phyloP scores from a whole-genome alignment of 768 basidiomycete species.

The Crucibulum laeve region DNA sequence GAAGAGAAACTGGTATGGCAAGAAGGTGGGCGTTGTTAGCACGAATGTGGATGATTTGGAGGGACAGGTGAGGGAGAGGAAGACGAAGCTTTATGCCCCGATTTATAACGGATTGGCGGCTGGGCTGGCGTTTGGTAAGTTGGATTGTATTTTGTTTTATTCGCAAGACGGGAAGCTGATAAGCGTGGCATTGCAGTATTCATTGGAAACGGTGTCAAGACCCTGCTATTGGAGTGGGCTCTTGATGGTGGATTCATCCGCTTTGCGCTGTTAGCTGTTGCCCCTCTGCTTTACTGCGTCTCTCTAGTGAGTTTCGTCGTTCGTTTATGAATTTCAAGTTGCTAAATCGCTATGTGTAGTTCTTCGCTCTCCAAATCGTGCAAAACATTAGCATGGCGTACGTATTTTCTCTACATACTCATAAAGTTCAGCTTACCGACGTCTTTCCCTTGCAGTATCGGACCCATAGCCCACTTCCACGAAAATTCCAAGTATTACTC shows the following conservation, averaged over 20 bases:
- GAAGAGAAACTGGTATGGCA: constrained; percentile 60
- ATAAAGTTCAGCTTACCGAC: constrained; percentile 9
- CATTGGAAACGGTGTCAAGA: constrained; percentile 59
- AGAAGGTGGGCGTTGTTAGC: constrained; percentile 27
- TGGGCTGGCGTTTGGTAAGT: constrained; percentile 49
- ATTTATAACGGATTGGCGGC: constrained; percentile 62
- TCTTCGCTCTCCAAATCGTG: constrained; percentile 72
- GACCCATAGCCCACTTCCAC: constrained; percentile 77
- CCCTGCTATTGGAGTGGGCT: constrained; percentile 59
- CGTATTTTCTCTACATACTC: constrained; percentile 12
- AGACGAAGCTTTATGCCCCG: constrained; percentile 52
- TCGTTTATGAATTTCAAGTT: constrained; percentile 16
- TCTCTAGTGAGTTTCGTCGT: constrained; percentile 45
- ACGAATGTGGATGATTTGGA: constrained; percentile 21
- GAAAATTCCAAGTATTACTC: constrained; percentile 80
- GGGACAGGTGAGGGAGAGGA: constrained; percentile 16
- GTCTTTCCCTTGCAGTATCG: constrained; percentile 48
- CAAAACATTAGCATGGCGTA: constrained; percentile 66
- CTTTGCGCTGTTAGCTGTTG: constrained; percentile 57
- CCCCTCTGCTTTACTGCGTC: constrained; percentile 71
- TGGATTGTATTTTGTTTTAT: constrained; percentile 27
- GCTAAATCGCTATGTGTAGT: constrained; percentile 31
- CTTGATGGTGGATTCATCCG: constrained; percentile 58
- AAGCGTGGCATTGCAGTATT: constrained; percentile 47
- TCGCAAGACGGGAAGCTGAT: constrained; percentile 22